Evolutionary conservation across 495 filamentous ascomycete genomes (phyloP), one percentile per base, ranked within the genome.

Genomic region (Podospora bellae-mahoneyi): DNA sequence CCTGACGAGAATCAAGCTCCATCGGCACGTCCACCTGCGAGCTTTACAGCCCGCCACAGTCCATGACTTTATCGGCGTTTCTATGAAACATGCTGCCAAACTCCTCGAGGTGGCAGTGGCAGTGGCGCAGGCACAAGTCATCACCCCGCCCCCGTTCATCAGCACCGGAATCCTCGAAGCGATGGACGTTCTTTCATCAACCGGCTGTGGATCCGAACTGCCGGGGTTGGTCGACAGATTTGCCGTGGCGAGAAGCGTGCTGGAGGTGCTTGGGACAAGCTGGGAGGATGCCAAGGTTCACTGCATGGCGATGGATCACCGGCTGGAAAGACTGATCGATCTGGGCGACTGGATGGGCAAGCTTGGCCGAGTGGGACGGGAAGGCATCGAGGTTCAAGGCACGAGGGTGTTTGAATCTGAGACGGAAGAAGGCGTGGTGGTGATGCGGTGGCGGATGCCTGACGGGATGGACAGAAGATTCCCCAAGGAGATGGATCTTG

Each of bases 181-280:
- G 2, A 64, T 67, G 60, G 74, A 76, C 67, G 74, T 76, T 10
- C 66, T 76, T 15, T 73, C 74, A 3, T 70, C 74, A 10, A 71
- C 73, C 63, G 74, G 74, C 15, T 28, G 23, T 15, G n/a, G 68
- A 16, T 44, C 26, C 13, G 73, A 76, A 7, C 70, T 76, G 5
- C 66, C 66, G 0, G 65, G 39, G 4, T 64, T 76, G 23, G 30
- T 76, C 5, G 73, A 75, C 39, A 39, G 58, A 15, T 61, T 74
- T 20, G 62, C 68, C 39, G 39, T 71, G 44, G 74, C 74, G 27
- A 66, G 70, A n/a, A 68, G 65, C 53, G 67, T 73, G 13, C 53
- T 74, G 57, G 71, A 71, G 44, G 32, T 74, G 39, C 44, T 72
- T 26, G 68, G 68, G 4, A 68, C 32, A 20, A 44, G 68, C 9